Evolutionary conservation across 2,329 filamentous ascomycete species (phyloP), one percentile per base, ranked within the genome.

Genomic region (Alternaria panax): DNA sequence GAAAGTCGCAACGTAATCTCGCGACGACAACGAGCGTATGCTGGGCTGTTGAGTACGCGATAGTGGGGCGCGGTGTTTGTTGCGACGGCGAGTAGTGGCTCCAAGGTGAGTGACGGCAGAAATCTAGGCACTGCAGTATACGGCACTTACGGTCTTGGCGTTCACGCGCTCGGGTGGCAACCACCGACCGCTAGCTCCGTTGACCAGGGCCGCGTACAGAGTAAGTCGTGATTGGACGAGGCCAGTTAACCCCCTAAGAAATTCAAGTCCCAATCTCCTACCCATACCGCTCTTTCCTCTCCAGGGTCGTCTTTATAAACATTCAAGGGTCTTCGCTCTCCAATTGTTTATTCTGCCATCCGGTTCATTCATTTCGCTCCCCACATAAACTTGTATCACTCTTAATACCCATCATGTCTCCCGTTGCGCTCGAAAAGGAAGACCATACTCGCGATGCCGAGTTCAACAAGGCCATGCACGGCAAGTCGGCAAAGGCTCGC

Each of bases 381-480:
- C 34, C 46, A 47, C 30, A 47, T 51, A 51, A 12, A 34, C n/a
- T 28, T 50, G 28, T 41, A 28, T 45, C 32, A 25, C 38, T 55
- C 54, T 48, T 28, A 50, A 54, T 48, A 59, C 60, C 66, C 72
- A 80, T 67, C 63, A 87, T 87, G 85, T 80, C 84, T 69, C 82
- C 84, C 51, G 70, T 77, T 65, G 77, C 78, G 62, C 90, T 97
- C 78, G 92, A 96, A 85, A 82, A 84, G 74, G 92, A 97, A 82
- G 88, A 97, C 78, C 90, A 93, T 79, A 78, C 81, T 75, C 92
- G 93, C 71, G 93, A 97, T 90, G 92, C 92, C 65, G 90, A 87
- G 69, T 97, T 97, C 86, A 93, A 92, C 85, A 91, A 92, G 82
- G 92, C 88, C 68, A 85, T 97, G 84, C 93, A 97, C 80, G 92